These are phyloP conservation scores for Aspergillus kassunensis DNA, from an alignment of 495 filamentous ascomycete species.

Conservation along the genomic window DNA sequence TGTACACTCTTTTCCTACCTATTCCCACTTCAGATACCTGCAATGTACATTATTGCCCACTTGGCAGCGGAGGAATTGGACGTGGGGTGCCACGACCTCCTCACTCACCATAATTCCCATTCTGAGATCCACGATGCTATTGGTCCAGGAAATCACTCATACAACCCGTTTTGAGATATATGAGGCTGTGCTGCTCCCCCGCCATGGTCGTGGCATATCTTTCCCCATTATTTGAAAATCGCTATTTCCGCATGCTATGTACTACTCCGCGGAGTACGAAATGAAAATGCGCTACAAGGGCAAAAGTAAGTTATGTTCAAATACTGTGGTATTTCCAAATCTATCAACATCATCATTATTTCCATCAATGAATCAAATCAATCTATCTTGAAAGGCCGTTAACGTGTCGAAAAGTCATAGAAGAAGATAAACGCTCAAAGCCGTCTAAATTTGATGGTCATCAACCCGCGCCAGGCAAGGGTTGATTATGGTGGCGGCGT, in stretches of 20 bases:
- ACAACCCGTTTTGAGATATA: neutral
- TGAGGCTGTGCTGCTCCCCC: neutral
- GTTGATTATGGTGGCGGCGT: no score
- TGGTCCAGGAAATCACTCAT: constrained; percentile 4
- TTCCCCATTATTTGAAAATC: neutral
- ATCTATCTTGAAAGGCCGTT: constrained; percentile 6
- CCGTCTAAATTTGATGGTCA: neutral
- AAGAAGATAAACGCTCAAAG: neutral
- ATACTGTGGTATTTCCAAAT: constrained; percentile 4
- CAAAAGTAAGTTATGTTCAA: neutral
- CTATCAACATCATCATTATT: constrained; percentile 12
- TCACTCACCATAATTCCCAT: neutral
- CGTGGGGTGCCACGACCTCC: neutral
- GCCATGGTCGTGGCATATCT: neutral
- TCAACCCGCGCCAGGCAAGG: neutral
- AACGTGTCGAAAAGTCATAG: neutral
- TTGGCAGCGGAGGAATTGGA: neutral
- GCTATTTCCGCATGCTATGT: no score
- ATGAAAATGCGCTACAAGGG: neutral
- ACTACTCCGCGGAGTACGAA: no score
- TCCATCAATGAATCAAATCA: constrained; percentile 1
- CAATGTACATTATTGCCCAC: no score
- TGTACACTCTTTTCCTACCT: no score
- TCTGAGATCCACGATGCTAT: neutral
- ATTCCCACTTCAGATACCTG: neutral